Evolutionary conservation across 1,284 basidiomycete species (phyloP), one percentile per base, ranked within the genome.

Genomic region (Ustilago bromivora): DNA sequence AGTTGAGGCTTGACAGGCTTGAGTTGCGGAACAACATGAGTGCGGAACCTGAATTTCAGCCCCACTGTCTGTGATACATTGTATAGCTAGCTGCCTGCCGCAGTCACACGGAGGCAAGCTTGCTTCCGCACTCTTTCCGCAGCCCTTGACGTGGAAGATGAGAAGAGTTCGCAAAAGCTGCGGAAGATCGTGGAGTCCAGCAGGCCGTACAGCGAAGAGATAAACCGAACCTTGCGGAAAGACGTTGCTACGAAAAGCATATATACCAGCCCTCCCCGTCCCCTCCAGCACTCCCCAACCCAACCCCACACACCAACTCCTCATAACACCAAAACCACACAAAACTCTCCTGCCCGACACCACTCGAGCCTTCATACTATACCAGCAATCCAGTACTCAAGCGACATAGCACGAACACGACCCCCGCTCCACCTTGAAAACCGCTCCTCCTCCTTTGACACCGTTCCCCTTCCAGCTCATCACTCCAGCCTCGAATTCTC

Each of bases 101-200:
- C 43, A 46, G 43, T 19, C 9, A 4, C 2, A 19, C 49, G 28
- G 49, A 7, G 28, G 31, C 6, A 9, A 51, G 49, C 49, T 51
- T 19, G 28, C n/a, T 32, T 51, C 49, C 49, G 46, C 46, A 49
- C 28, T 15, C 49, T 51, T 49, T 51, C 49, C 49, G 49, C 49
- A 51, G 28, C 28, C 5, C 4, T 11, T 10, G 15, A 11, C n/a
- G 5, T 32, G 23, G 23, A 28, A 28, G 23, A 28, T 28, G 23
- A 28, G 23, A 28, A 28, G 23, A 28, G 23, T 28, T 28, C 3
- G 23, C 23, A 28, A 0, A 28, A 28, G 23, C 23, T 28, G 3
- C 23, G 3, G 3, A 28, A 28, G 23, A 28, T 28, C 23, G 23
- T 28, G 23, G 23, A 28, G 23, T 28, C 23, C 23, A 28, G 23